Percentiles rank a stretch among this genome's conserved stretches.
Conservation (phyloP, 1,139 yeast genomes). For the Yamadazyma aaseri region DNA sequence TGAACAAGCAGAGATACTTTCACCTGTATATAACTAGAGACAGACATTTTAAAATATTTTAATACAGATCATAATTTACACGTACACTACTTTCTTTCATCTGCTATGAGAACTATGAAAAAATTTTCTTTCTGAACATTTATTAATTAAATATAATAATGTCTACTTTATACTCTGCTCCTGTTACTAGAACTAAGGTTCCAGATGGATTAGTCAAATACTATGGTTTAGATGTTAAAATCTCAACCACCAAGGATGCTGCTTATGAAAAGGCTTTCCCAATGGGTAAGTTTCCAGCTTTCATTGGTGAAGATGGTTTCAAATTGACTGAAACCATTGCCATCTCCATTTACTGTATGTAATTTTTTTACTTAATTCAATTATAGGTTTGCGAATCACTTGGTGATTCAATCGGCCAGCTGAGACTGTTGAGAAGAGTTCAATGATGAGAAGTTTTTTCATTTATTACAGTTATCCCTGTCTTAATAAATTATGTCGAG, state of each 20-base stretch:
- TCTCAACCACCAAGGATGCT: slow-evolving; percentile 47
- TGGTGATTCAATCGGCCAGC: too few relatives aligned
- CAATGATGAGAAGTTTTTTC: slow-evolving; percentile 56
- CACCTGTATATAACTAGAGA: slow-evolving; percentile 1
- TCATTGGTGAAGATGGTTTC: slow-evolving; percentile 76
- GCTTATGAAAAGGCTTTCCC: slow-evolving; percentile 62
- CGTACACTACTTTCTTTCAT: slow-evolving; percentile 4
- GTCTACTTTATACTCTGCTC: slow-evolving; percentile 60
- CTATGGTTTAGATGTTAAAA: slow-evolving; percentile 68
- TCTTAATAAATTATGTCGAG: slow-evolving; percentile 83
- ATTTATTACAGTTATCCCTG: slow-evolving; percentile 86
- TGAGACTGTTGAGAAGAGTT: too few relatives aligned
- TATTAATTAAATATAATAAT: slow-evolving; percentile 24
- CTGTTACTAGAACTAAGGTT: slow-evolving; percentile 44
- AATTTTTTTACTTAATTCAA: slow-evolving; percentile 7
- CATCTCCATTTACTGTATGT: slow-evolving; percentile 49
- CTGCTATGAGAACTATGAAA: slow-evolving; percentile 1
- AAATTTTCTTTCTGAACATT: slow-evolving; percentile 3
- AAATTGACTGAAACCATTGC: slow-evolving; percentile 80
- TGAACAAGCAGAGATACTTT: too few relatives aligned
- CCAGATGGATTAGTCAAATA: slow-evolving; percentile 58
- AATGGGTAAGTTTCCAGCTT: slow-evolving; percentile 71
- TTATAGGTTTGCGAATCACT: too few relatives aligned
- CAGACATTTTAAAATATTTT: neutral
- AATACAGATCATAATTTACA: neutral